Evolutionary conservation across 768 basidiomycete species (phyloP), one percentile per base, ranked within the genome.

Genomic region (Xerocomellus dryophilus): DNA sequence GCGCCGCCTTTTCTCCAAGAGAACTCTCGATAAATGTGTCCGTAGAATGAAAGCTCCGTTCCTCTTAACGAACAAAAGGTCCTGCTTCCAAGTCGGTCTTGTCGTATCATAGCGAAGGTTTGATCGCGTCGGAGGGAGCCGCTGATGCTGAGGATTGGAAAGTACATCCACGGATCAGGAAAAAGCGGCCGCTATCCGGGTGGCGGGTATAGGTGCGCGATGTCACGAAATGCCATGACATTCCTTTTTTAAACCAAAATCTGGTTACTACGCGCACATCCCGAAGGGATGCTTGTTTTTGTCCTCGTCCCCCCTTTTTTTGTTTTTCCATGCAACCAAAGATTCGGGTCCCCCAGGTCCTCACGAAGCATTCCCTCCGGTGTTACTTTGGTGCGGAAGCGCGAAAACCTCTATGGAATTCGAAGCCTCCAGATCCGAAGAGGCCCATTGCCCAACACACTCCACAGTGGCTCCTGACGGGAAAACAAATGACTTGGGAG

Each of bases 161-260:
- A 54, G 43, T 36, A 7, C 49, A 27, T 48, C 53, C 59, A 67
- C 60, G 64, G 63, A 67, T 66, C 65, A 66, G 59, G 59, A 46
- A 45, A 43, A 27, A 27, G 15, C 39, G 10, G 18, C 57, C 57
- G 49, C 34, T 11, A 41, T 53, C 49, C 36, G 51, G 50, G 35
- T 61, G 25, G 47, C 44, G 29, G 43, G 25, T 47, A 47, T 44
- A 45, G 50, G 56, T 51, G 51, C 25, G 49, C 32, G 47, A 47
- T 51, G 51, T 51, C 53, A 55, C 49, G 27, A 43, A 27, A 40
- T 20, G 45, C 17, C 59, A 46, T 41, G 6, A 17, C 32, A 40
- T 50, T 18, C 51, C 39, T 27, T 61, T 56, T 61, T 43, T 21
- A 23, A 44, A 34, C 25, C 25, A 14, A 14, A 8, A 27, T 34